phyloP scores from a whole-genome alignment of 352 stramenopile species.

The Pythium vanterpoolii region DNA sequence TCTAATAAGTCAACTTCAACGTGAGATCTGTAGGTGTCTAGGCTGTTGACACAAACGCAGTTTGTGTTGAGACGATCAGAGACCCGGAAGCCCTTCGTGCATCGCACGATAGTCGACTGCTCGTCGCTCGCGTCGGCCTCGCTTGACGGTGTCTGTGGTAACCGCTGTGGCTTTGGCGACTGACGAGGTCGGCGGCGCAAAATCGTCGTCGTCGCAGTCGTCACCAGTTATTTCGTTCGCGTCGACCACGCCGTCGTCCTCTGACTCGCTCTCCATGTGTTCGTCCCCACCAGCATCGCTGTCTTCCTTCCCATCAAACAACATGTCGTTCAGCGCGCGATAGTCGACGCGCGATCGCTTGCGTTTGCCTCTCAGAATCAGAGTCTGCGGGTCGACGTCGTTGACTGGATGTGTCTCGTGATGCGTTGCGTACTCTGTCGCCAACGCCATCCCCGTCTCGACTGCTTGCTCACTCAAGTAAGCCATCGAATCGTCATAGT shows the following conservation, averaged over 20 bases:
- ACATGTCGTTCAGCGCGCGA: slow-evolving; percentile 66
- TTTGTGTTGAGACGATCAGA: background rate
- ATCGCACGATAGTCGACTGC: slow-evolving; percentile 45
- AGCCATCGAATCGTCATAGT: slow-evolving; percentile 46
- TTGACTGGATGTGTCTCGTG: slow-evolving; percentile 1
- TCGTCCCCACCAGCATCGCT: slow-evolving; percentile 47
- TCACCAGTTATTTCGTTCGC: slow-evolving; percentile 6
- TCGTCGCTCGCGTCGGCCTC: slow-evolving; percentile 27
- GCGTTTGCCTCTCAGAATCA: slow-evolving; percentile 73
- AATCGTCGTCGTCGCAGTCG: slow-evolving; percentile 31
- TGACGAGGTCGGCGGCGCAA: background rate
- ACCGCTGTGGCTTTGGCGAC: slow-evolving; percentile 12
- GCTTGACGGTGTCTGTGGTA: background rate
- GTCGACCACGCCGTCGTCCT: slow-evolving; percentile 25
- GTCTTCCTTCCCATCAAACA: slow-evolving; percentile 66
- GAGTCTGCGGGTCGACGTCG: slow-evolving; percentile 25
- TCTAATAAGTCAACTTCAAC: slow-evolving; percentile 6
- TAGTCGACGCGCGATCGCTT: slow-evolving; percentile 82
- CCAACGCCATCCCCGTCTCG: slow-evolving; percentile 31
- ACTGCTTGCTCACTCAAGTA: slow-evolving; percentile 29
- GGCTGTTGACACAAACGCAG: background rate
- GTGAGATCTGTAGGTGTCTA: background rate
- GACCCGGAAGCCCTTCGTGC: slow-evolving; percentile 44
- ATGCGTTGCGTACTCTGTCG: slow-evolving; percentile 19
- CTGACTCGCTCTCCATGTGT: slow-evolving; percentile 38